These are phyloP conservation scores for Boletus smithii DNA, from an alignment of 1,284 basidiomycete genomes.

Conservation along the genomic window DNA sequence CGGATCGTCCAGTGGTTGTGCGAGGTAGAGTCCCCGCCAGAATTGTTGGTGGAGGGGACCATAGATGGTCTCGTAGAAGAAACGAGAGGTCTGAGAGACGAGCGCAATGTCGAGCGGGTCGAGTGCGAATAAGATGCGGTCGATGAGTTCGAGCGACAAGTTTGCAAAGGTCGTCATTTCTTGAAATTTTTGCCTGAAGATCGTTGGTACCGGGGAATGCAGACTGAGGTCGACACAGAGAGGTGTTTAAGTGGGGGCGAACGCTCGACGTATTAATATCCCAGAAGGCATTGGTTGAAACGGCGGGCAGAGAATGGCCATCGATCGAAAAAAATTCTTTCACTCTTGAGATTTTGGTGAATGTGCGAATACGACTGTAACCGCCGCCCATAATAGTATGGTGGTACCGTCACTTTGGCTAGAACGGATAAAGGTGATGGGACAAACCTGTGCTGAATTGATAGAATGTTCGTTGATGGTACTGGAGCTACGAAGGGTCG, in stretches of 20 bases:
- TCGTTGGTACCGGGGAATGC: background rate
- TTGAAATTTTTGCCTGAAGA: background rate
- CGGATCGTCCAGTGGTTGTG: slow-evolving; percentile 58
- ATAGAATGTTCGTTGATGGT: no score
- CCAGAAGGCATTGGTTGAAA: slow-evolving; percentile 17
- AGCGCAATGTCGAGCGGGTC: slow-evolving; percentile 56
- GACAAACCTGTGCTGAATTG: slow-evolving; percentile 5
- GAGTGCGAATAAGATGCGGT: slow-evolving; percentile 48
- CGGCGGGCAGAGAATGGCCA: slow-evolving; percentile 20
- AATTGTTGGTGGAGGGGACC: slow-evolving; percentile 43
- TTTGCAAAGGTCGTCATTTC: slow-evolving; percentile 27
- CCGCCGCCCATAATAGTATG: slow-evolving; percentile 10
- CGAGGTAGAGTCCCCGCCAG: slow-evolving; percentile 62
- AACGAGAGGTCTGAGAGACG: slow-evolving; percentile 47
- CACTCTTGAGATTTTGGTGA: slow-evolving; percentile 11
- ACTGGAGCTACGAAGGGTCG: no score
- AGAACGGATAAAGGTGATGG: background rate
- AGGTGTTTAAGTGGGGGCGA: background rate
- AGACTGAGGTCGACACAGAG: background rate
- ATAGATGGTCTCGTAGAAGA: slow-evolving; percentile 47
- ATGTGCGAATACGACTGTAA: background rate
- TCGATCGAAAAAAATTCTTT: slow-evolving; percentile 29
- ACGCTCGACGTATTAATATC: background rate
- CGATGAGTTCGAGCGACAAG: slow-evolving; percentile 55
- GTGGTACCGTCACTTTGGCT: slow-evolving; percentile 1